These are phyloP conservation scores for Phytophthora megakarya DNA, from an alignment of 352 stramenopile species.

Conservation along the genomic window DNA sequence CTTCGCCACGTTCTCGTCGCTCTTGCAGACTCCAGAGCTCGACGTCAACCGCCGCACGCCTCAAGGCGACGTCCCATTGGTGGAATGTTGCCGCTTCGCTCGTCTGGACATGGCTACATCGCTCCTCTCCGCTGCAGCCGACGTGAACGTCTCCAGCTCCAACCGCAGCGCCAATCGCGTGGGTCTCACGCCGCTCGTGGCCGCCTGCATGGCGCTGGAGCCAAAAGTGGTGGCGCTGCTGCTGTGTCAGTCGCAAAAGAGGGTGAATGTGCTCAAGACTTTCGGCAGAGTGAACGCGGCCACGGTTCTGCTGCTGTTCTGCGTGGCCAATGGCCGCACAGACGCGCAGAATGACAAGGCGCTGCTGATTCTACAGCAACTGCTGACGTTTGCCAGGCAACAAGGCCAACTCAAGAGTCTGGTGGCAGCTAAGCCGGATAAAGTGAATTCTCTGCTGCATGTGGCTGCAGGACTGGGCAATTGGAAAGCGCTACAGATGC, in stretches of 20 bases:
- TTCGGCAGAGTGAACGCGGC: slow-evolving; percentile 52
- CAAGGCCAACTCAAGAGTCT: slow-evolving; percentile 38
- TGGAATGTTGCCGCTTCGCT: slow-evolving; percentile 63
- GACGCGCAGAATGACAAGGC: slow-evolving; percentile 47
- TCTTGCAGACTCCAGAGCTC: slow-evolving; percentile 33
- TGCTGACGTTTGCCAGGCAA: slow-evolving; percentile 47
- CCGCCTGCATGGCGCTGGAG: slow-evolving; percentile 63
- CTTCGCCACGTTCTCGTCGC: slow-evolving; percentile 19
- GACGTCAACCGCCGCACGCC: slow-evolving; percentile 47
- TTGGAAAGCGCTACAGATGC: slow-evolving; percentile 45
- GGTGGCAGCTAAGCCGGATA: slow-evolving; percentile 43
- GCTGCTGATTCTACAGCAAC: slow-evolving; percentile 40
- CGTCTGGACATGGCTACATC: slow-evolving; percentile 45
- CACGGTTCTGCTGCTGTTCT: slow-evolving; percentile 51
- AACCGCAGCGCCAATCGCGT: slow-evolving; percentile 47
- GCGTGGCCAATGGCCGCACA: slow-evolving; percentile 58
- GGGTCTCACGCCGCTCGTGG: slow-evolving; percentile 52
- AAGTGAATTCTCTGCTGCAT: slow-evolving; percentile 56
- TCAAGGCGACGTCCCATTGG: slow-evolving; percentile 48
- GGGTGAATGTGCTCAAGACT: slow-evolving; percentile 39
- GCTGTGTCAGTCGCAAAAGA: slow-evolving; percentile 21
- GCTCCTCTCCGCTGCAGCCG: slow-evolving; percentile 37
- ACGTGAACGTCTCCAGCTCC: slow-evolving; percentile 42
- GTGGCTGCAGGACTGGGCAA: slow-evolving; percentile 56
- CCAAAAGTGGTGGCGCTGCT: slow-evolving; percentile 44